Base-by-base conservation (phyloP, 768 basidiomycete genomes). In the Dentipellis fragilis region DNA sequence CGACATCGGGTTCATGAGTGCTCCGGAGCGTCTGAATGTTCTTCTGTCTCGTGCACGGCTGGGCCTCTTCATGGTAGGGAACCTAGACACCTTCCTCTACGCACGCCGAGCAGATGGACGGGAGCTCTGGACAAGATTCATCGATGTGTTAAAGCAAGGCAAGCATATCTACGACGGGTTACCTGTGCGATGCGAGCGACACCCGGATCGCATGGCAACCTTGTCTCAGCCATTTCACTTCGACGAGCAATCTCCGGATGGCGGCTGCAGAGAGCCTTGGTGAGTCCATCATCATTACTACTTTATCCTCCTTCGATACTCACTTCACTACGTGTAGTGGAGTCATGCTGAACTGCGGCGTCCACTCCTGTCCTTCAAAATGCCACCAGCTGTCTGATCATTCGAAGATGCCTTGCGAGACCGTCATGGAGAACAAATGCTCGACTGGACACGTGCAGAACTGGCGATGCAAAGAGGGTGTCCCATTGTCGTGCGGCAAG, bases 1-100 rank as follows among this genome's bases (percentile, higher is more conserved):
- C 49, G 77, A 81, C 55, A 87, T 87, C 21, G 85, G 86, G 0
- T 87, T 88, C 68, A 85, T 88, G 84, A 77, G 67, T 35, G 74
- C 85, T 2, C 78, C 82, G 0, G 83, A 87, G 65, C 79, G 85
- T 19, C 69, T 87, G 19, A 88, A 85, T 53, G 85, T 88, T 7
- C 70, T 88, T 0, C 70, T 88, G 14, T 87, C 85, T 3, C 79
- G 86, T 12, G 82, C 85, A 12, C 77, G 85, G 81, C 75, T 0
- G n/a, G n/a, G n/a, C n/a, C 68, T 85, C 16, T 80, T 87, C 54
- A 73, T 88, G 65, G 73, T 88, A 11, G 85, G 86, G 0, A 85
- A 87, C 57, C 68, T 76, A 0, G 58, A 73, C 5, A 87, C 85
- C 0, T 87, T 86, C 68, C 64, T 66, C 49, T 66, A 72, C 1